A percentile compares a stretch with the other conserved stretches of the same genome.
phyloP scores from a whole-genome alignment of 352 stramenopile species.

The Globisporangium paroecandrum region DNA sequence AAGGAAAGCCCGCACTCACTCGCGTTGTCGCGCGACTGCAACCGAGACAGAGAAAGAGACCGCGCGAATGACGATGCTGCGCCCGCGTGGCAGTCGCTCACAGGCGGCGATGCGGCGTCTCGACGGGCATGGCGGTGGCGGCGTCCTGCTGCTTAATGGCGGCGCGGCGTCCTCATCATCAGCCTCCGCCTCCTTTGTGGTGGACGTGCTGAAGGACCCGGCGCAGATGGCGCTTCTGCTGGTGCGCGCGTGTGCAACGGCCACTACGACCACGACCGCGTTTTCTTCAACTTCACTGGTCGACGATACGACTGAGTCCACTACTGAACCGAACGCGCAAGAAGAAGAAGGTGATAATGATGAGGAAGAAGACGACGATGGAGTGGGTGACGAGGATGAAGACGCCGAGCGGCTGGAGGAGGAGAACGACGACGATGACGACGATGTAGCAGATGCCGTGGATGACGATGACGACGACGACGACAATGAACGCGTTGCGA shows the following conservation, averaged over 20 bases:
- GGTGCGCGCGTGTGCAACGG: constrained; percentile 30
- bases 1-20: background rate
- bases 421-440: constrained; percentile 43
- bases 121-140: background rate
- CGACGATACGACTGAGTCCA: background rate
- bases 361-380: background rate
- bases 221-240: constrained; percentile 44
- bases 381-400: constrained; percentile 16
- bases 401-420: constrained; percentile 23
- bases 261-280: background rate
- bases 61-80: constrained; percentile 1
- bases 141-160: background rate
- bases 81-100: background rate
- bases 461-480: constrained; percentile 36
- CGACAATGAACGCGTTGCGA: constrained; percentile 8
- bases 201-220: constrained; percentile 33
- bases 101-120: constrained; percentile 6
- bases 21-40: background rate
- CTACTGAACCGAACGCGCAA: constrained; percentile 12
- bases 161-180: background rate
- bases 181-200: background rate
- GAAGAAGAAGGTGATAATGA: constrained; percentile 20
- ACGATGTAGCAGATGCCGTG: constrained; percentile 37
- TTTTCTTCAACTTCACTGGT: constrained; percentile 14
- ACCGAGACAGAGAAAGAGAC: background rate